These are phyloP conservation scores for Emmonsiellopsis sp. DNA, from an alignment of 2,329 filamentous ascomycete genomes.

Conservation along the genomic window DNA sequence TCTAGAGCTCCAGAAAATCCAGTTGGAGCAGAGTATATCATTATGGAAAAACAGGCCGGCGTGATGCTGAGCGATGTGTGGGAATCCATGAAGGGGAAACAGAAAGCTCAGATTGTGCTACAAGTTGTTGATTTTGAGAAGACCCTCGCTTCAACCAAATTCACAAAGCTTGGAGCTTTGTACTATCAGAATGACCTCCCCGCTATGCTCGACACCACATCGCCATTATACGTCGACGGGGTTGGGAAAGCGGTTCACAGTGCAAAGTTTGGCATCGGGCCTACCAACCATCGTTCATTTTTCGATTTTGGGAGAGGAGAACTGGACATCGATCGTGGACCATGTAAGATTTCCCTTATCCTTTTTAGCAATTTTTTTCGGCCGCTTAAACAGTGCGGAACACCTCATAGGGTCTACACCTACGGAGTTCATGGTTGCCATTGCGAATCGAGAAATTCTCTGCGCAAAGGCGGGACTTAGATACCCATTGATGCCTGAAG, in stretches of 20 bases:
- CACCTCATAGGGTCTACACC: conserved; percentile 22
- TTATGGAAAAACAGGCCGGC: conserved; percentile 25
- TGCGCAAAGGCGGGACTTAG: conserved; percentile 23
- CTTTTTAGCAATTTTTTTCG: background rate
- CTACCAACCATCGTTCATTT: conserved; percentile 14
- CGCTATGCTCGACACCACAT: background rate
- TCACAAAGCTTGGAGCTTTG: conserved; percentile 13
- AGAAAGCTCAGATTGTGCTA: conserved; percentile 14
- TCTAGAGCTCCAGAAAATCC: conserved; percentile 21
- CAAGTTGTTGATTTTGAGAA: conserved; percentile 15
- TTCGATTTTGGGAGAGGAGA: conserved; percentile 14
- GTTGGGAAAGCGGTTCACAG: conserved; percentile 10
- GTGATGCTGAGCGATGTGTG: conserved; percentile 14
- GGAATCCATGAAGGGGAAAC: conserved; percentile 13
- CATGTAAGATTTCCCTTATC: conserved; percentile 11
- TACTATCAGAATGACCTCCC: conserved; percentile 14
- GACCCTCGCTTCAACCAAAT: conserved; percentile 13
- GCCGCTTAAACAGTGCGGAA: background rate
- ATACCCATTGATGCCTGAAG: conserved; percentile 17
- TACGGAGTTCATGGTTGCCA: conserved; percentile 22
- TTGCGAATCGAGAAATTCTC: conserved; percentile 24
- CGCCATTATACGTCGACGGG: conserved; percentile 6
- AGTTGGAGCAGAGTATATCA: conserved; percentile 30
- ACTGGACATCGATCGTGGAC: conserved; percentile 14
- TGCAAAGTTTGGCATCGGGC: conserved; percentile 12